Conservation (phyloP, 495 filamentous ascomycete species). For the Penicillium robsamsonii region DNA sequence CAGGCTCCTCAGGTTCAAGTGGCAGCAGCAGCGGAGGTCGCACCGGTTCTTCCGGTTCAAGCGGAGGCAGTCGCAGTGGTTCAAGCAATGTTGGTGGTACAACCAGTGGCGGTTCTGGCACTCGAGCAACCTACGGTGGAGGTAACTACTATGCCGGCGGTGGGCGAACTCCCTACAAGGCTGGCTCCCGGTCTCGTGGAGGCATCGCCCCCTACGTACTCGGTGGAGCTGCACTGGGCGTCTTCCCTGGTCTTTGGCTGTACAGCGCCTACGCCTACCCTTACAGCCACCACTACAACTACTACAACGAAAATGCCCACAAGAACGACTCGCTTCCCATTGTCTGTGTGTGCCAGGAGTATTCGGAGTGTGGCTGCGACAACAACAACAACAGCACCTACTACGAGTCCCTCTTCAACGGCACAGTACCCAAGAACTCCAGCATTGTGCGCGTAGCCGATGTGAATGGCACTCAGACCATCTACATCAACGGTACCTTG, state of each 20-base stretch:
- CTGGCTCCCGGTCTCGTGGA: conserved; percentile 55
- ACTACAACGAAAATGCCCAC: conserved; percentile 40
- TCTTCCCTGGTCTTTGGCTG: conserved; percentile 63
- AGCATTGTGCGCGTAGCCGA: conserved; percentile 58
- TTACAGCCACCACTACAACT: conserved; percentile 65
- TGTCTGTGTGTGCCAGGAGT: conserved; percentile 68
- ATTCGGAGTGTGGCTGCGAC: conserved; percentile 78
- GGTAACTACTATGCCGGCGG: conserved; percentile 80
- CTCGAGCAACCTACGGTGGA: conserved; percentile 52
- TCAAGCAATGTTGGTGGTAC: conserved; percentile 58
- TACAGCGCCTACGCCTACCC: conserved; percentile 55
- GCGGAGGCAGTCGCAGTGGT: conserved; percentile 23
- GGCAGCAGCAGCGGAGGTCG: conserved; percentile 23
- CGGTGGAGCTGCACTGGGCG: conserved; percentile 52
- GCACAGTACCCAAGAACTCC: conserved; percentile 66
- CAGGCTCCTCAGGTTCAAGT: conserved; percentile 15
- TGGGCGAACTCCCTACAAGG: conserved; percentile 60
- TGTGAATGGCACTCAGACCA: conserved; percentile 71
- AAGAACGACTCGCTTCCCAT: conserved; percentile 72
- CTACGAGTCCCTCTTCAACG: conserved; percentile 58
- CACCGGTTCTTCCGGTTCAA: no score
- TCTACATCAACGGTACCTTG: conserved; percentile 83
- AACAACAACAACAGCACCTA: conserved; percentile 61
- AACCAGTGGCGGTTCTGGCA: conserved; percentile 64
- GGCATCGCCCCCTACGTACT: conserved; percentile 61